A percentile compares a stretch with the other conserved stretches of the same genome.
Conservation (phyloP, 345 rosid species). For the Dovyalis caffra region DNA sequence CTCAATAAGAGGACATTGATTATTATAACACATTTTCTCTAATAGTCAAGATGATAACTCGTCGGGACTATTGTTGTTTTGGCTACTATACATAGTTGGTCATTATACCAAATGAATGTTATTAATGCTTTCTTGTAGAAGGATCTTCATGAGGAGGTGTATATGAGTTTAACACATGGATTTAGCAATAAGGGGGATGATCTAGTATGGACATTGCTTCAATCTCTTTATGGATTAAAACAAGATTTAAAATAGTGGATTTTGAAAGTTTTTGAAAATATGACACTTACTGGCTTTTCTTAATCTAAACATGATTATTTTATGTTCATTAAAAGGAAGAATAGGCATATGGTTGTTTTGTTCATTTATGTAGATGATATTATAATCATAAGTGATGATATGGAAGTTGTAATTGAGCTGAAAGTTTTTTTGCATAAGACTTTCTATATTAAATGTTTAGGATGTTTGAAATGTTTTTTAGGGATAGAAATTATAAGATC, state of each 20-base stretch:
- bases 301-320: too few species aligned
- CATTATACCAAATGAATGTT: neutral
- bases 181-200: neutral
- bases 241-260: neutral
- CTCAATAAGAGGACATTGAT: neutral
- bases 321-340: too few species aligned
- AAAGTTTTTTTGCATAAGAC: too few species aligned
- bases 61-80: too few species aligned
- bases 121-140: too few species aligned
- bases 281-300: neutral
- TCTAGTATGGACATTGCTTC: neutral
- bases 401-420: too few species aligned
- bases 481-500: neutral
- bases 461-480: neutral
- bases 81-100: neutral
- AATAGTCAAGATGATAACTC: neutral
- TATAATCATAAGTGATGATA: too few species aligned
- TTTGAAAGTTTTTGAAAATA: neutral
- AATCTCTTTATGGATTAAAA: neutral
- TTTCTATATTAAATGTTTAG: too few species aligned
- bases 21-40: constrained; percentile 4
- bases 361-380: too few species aligned
- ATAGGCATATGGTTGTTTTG: too few species aligned
- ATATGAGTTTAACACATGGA: neutral
- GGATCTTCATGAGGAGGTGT: neutral